A percentile compares a stretch with the other conserved stretches of the same genome.
Conservation (phyloP, 164 flowering plant genomes). For the Aristolochia fimbriata region DNA sequence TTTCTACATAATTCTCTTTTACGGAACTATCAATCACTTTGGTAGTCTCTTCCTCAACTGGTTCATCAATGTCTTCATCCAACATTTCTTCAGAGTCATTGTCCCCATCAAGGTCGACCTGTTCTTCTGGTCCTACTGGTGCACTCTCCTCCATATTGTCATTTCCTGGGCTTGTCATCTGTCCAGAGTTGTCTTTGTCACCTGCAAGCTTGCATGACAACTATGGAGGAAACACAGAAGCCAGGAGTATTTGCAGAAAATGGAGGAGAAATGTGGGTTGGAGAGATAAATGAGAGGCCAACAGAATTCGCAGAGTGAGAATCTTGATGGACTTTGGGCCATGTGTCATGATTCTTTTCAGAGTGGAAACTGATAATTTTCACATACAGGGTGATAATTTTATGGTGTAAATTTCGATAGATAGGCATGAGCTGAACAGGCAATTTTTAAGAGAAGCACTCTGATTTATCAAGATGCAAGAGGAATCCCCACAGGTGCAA, state of each 20-base stretch:
- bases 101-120: slow-evolving; percentile 84
- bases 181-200: slow-evolving; percentile 11
- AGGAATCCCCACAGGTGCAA: slow-evolving; percentile 29
- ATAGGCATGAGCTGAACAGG: slow-evolving; percentile 16
- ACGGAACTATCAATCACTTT: slow-evolving; percentile 35
- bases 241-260: slow-evolving; percentile 22
- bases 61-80: slow-evolving; percentile 74
- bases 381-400: slow-evolving; percentile 10
- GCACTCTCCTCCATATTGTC: slow-evolving; percentile 50
- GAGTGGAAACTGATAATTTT: slow-evolving; percentile 11
- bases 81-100: slow-evolving; percentile 63
- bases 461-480: slow-evolving; percentile 8
- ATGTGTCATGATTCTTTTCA: slow-evolving; percentile 14
- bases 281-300: slow-evolving; percentile 18
- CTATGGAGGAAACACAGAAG: slow-evolving; percentile 28
- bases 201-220: slow-evolving; percentile 30
- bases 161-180: slow-evolving; percentile 7
- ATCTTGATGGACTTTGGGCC: slow-evolving; percentile 14
- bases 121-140: slow-evolving; percentile 59
- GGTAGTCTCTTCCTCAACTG: slow-evolving; percentile 46
- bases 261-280: slow-evolving; percentile 17
- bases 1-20: slow-evolving; percentile 22
- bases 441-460: slow-evolving; percentile 9
- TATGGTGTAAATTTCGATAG: background rate
- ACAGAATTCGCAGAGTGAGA: slow-evolving; percentile 19